Base-by-base conservation (phyloP, 441 rosid genomes). In the Lepidium campestre region DNA sequence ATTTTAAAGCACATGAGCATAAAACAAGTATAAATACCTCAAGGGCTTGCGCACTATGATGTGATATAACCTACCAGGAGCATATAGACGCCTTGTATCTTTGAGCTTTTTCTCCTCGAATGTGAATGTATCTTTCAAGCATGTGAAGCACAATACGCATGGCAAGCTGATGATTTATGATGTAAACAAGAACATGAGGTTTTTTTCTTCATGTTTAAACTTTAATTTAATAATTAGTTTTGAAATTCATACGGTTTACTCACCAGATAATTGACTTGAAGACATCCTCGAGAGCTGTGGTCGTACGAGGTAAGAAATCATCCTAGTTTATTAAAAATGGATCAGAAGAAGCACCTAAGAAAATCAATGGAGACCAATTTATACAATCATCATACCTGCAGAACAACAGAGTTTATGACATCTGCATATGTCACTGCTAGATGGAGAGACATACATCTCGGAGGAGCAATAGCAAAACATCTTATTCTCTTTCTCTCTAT, bases 31-130 rank as follows among this genome's bases (percentile, higher is more conserved):
- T 75, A 39, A 12, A 36, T 82, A 92, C 96, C 91, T 85, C 68
- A 82, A 70, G 32, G 89, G 95, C 70, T 76, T 92, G 70, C 98
- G 85, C 82, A 80, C 98, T 3, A 92, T 87, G 57, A 92, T 84
- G 74, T 92, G 98, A 76, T 92, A 92, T 41, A 89, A 78, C 67
- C 98, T 87, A 56, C 95, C 96, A 15, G 96, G 98, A 57, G 98
- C 93, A 70, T 92, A 92, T 27, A 89, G 79, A 60, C 96, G 79
- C 77, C 91, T 84, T 0, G 95, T 75, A 78, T 92, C 96, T 76
- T 84, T 87, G 35, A 92, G 93, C 84, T 70, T 84, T 69, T 82
- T 85, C 76, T 89, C 93, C 76, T 87, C 89, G 19, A 86, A 73
- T 52, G 87, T 87, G 80, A 86, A 92, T 18, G 98, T 92, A 72